Conservation (phyloP, 2,329 filamentous ascomycete species). For the Cladobotryum protrusum region DNA sequence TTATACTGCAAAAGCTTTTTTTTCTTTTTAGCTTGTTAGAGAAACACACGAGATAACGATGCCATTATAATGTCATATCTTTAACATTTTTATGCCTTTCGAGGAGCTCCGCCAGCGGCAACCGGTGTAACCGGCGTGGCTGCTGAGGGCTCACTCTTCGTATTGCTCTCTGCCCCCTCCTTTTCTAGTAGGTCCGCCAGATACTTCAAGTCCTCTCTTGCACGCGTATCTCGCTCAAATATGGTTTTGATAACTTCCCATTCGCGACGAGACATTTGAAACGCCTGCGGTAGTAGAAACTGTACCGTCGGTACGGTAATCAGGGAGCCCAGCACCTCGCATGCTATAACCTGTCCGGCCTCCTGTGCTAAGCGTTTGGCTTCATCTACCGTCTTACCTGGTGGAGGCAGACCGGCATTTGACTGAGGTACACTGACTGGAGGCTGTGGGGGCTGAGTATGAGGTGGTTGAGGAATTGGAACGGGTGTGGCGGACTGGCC, state of each 20-base stretch:
- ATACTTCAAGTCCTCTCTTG: constrained; percentile 55
- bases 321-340: constrained; percentile 57
- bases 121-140: neutral
- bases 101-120: neutral
- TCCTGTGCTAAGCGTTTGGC: constrained; percentile 38
- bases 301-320: constrained; percentile 59
- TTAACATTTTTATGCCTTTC: too few species aligned
- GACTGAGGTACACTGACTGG: constrained; percentile 11
- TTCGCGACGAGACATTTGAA: constrained; percentile 62
- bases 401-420: constrained; percentile 6
- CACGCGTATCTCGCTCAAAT: constrained; percentile 57
- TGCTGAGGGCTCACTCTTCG: neutral
- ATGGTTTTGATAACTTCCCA: constrained; percentile 68
- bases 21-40: too few species aligned
- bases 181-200: constrained; percentile 51
- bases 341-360: constrained; percentile 51
- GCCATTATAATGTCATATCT: too few species aligned
- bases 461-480: constrained; percentile 30
- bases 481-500: constrained; percentile 30
- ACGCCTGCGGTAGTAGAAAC: constrained; percentile 63
- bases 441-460: constrained; percentile 20
- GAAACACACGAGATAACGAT: too few species aligned
- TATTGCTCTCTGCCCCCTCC: constrained; percentile 27
- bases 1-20: too few species aligned
- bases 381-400: constrained; percentile 24